Percentiles rank a stretch among this genome's conserved stretches.
Evolutionary conservation across 2,329 filamentous ascomycete genomes (phyloP).

Genomic region (Tympanopsis confertula): DNA sequence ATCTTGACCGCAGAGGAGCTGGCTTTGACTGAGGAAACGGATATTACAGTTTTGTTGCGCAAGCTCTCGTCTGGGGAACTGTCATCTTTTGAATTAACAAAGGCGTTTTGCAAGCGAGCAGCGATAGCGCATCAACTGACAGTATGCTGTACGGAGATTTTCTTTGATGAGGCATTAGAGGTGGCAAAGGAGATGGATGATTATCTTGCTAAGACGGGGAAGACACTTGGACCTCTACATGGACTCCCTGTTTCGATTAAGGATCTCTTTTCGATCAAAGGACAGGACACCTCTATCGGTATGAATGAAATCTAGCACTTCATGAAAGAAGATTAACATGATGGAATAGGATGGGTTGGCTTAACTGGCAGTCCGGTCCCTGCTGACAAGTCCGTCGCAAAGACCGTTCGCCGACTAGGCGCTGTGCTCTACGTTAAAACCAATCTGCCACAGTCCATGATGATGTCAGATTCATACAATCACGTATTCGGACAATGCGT

Average conservation of each 20-base stretch:
- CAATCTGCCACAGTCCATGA: slow-evolving; percentile 50
- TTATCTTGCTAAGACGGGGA: slow-evolving; percentile 21
- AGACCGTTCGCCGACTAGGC: slow-evolving; percentile 44
- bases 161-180: slow-evolving; percentile 33
- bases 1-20: background rate
- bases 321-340: too few species aligned
- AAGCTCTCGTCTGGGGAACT: background rate
- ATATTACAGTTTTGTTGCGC: background rate
- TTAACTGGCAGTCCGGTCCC: slow-evolving; percentile 38
- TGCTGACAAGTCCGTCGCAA: slow-evolving; percentile 42
- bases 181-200: slow-evolving; percentile 31
- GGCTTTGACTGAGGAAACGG: background rate
- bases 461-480: slow-evolving; percentile 43
- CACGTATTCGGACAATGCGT: slow-evolving; percentile 49
- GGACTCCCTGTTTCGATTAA: slow-evolving; percentile 47
- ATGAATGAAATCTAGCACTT: background rate
- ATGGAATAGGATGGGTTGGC: slow-evolving; percentile 27
- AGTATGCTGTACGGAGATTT: slow-evolving; percentile 32
- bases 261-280: slow-evolving; percentile 45
- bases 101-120: slow-evolving; percentile 37
- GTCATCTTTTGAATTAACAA: slow-evolving; percentile 19
- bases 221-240: slow-evolving; percentile 45
- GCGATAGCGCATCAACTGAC: slow-evolving; percentile 34
- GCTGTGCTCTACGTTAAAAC: slow-evolving; percentile 62
- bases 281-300: slow-evolving; percentile 38